These are phyloP conservation scores for Trichoderma endophyticum DNA, from an alignment of 2,329 filamentous ascomycete genomes.

Conservation along the genomic window DNA sequence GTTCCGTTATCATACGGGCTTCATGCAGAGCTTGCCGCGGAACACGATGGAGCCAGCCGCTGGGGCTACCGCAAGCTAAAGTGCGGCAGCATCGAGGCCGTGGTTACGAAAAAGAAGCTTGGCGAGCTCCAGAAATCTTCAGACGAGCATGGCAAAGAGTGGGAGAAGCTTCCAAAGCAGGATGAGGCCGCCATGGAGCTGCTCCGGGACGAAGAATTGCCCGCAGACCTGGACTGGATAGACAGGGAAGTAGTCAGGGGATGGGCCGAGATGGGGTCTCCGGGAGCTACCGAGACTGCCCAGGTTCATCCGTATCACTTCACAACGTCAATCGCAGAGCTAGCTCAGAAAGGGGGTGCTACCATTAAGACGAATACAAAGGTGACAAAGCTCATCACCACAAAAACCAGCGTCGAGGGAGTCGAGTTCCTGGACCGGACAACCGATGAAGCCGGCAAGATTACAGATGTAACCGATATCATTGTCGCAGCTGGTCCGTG, in stretches of 20 bases:
- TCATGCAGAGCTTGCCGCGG: constrained; percentile 77
- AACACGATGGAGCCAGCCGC: constrained; percentile 71
- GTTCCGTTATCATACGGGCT: constrained; percentile 83
- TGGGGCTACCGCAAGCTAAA: constrained; percentile 86
- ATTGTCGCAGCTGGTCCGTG: constrained; percentile 60
- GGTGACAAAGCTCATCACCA: constrained; percentile 64
- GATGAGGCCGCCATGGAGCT: constrained; percentile 46
- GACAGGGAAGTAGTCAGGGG: constrained; percentile 60
- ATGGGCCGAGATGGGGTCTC: constrained; percentile 77
- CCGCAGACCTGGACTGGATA: constrained; percentile 82
- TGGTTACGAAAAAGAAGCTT: constrained; percentile 36
- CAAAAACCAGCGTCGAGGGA: constrained; percentile 50
- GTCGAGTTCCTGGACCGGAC: constrained; percentile 58
- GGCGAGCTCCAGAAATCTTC: constrained; percentile 28
- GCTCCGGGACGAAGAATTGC: constrained; percentile 60
- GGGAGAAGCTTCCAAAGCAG: constrained; percentile 62
- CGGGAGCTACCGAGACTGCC: constrained; percentile 71
- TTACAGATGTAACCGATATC: constrained; percentile 51
- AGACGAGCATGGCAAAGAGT: constrained; percentile 42
- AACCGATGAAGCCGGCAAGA: constrained; percentile 33
- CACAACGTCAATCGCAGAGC: constrained; percentile 75
- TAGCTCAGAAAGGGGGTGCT: constrained; percentile 68
- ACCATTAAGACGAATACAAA: constrained; percentile 63
- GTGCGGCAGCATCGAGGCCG: constrained; percentile 59
- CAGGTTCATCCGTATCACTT: constrained; percentile 94